Base-by-base conservation (phyloP, 2,329 filamentous ascomycete species). In the Verticillium nubilum region DNA sequence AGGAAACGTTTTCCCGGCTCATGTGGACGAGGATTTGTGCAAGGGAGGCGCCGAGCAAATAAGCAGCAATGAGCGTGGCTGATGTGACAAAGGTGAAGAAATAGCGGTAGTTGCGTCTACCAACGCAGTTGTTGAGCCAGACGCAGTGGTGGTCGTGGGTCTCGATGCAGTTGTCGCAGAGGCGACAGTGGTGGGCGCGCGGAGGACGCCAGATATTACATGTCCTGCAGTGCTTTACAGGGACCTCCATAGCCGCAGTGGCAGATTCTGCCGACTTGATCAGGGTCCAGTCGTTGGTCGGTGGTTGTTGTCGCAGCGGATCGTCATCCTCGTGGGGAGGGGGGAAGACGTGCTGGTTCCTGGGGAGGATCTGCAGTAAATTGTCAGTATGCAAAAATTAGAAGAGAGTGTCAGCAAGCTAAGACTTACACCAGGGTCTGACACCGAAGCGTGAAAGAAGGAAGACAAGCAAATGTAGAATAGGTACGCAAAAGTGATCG, bases 101-200 rank as follows among this genome's bases (percentile, higher is more conserved):
- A 74, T 94, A 98, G 64, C 95, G 91, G 76, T 99, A 99, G 76
- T 99, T 99, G 68, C 95, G 91, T 65, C 94, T 89, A 52, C 95
- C 95, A 56, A 99, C 89, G 66, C 95, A 99, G 73, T 99, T 99
- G 77, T 99, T 99, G 64, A 99, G 85, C 95, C 95, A 99, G 17
- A 98, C 93, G 69, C 95, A 99, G 75, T 99, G 95, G 70, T 99
- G 95, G 70, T 99, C 95, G 66, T 97, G 92, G 0, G 92, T 97
- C 74, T 99, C 95, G 61, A 99, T 86, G 72, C 95, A 99, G 73
- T 96, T 97, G 75, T 99, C 94, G 76, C 95, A 99, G 28, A 97
- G 84, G 60, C 95, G 90, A 75, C 95, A 99, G 76, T 99, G 95
- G 71, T 99, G 96, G 60, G 92, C 92, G 60, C 95, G 90, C 28